Evolutionary conservation across 352 stramenopile species (phyloP).

Genomic region (Globisporangium nunn): DNA sequence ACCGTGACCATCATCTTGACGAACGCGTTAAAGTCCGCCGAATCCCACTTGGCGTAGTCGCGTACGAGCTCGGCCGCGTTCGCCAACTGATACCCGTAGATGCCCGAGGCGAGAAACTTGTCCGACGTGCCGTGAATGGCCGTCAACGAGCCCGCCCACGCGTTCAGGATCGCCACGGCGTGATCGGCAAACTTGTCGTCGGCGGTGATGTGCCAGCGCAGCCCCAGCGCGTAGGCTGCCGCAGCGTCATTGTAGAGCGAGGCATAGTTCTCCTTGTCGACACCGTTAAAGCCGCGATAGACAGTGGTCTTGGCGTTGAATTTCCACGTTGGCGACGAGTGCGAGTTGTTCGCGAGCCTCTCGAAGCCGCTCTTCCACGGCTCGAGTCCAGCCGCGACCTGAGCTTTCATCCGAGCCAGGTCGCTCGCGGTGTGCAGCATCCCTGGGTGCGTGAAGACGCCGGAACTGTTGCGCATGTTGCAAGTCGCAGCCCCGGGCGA

Average conservation of each 20-base stretch:
- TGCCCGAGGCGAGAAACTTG: conserved; percentile 14
- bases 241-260: conserved; percentile 14
- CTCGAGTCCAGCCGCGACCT: conserved; percentile 11
- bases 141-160: conserved; percentile 11
- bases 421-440: conserved; percentile 14
- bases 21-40: conserved; percentile 8
- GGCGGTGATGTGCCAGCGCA: conserved; percentile 13
- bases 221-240: conserved; percentile 13
- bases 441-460: conserved; percentile 10
- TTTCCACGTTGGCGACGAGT: conserved; percentile 9
- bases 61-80: conserved; percentile 17
- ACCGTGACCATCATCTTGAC: conserved; percentile 12
- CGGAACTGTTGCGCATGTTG: conserved; percentile 3
- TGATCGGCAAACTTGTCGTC: conserved; percentile 11
- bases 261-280: conserved; percentile 13
- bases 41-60: conserved; percentile 8
- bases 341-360: conserved; percentile 14
- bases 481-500: conserved; percentile 4
- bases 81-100: conserved; percentile 18
- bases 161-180: conserved; percentile 12
- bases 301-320: conserved; percentile 6
- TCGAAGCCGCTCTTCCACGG: conserved; percentile 16
- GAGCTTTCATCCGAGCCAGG: conserved; percentile 11
- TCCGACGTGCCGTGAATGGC: conserved; percentile 11
- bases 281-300: conserved; percentile 9